Evolutionary conservation across 2,329 filamentous ascomycete genomes (phyloP), one percentile per base, ranked within the genome.

Genomic region (Magnaporthales sp.): DNA sequence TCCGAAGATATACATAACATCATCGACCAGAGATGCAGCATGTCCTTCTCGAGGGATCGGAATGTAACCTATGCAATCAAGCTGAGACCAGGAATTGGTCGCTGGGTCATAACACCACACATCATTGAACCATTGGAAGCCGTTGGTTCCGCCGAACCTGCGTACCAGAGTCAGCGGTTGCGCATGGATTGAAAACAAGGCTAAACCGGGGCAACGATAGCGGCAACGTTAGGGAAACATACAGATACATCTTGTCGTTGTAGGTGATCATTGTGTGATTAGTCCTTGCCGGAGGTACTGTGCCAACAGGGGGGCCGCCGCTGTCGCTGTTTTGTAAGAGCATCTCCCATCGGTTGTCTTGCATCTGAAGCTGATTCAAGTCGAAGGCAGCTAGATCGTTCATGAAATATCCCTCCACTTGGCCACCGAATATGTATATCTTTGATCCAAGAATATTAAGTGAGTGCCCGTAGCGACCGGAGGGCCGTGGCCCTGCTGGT

Each of bases 1-100:
- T 71, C 96, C 96, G 76, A 99, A 99, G 68, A 99, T 89, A 80
- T 99, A 99, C 96, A 99, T 99, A 68, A 97, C 95, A 75, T 99
- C 95, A 75, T 95, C 92, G 60, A 99, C 93, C 24, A 99, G 82
- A 4, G 94, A 89, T 15, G 95, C 92, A 13, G 96, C 93, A 76
- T 99, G 95, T 3, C 95, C 95, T 82, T 99, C 95, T 68, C 95
- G 88, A 22, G 94, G 89, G 1, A 93, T 89, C 1, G 96, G 95
- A 68, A 99, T 98, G 77, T 97, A 99, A 46, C 95, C 95, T 73
- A 98, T 97, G 76, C 95, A 99, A 74, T 98, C 94, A 67, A 97
- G 84, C 75, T 96, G 90, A 10, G 87, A 80, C 95, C 95, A 99
- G 67, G 84, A 80, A 76, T 97, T 97, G 62, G 86, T 80, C 66